Conservation (phyloP, 2,329 filamentous ascomycete genomes). For the Pezicula radicicola region DNA sequence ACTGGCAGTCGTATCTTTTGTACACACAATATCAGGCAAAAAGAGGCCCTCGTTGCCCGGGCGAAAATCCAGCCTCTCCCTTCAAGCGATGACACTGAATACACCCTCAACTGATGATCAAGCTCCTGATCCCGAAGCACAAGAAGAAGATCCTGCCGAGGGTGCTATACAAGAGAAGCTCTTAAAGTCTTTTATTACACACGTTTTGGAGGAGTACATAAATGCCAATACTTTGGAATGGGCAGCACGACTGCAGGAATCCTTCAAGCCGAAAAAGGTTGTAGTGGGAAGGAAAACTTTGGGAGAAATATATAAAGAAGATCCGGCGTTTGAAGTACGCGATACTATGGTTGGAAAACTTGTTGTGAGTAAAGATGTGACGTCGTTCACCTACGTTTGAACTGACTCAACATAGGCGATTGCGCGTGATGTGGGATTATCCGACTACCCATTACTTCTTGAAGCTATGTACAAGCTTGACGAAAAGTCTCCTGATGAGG, state of each 20-base stretch:
- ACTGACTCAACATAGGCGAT: slow-evolving; percentile 22
- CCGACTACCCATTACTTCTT: slow-evolving; percentile 38
- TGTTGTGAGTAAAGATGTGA: slow-evolving; percentile 46
- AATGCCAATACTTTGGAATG: slow-evolving; percentile 57
- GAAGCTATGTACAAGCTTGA: slow-evolving; percentile 42
- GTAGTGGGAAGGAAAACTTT: slow-evolving; percentile 60
- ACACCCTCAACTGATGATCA: slow-evolving; percentile 38
- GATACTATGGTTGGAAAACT: slow-evolving; percentile 71
- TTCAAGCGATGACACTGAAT: slow-evolving; percentile 52
- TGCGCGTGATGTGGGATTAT: slow-evolving; percentile 57
- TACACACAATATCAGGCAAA: slow-evolving; percentile 65
- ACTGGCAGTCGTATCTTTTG: slow-evolving; percentile 67
- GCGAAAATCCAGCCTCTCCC: slow-evolving; percentile 54
- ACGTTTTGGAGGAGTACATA: slow-evolving; percentile 72
- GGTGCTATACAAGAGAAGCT: slow-evolving; percentile 59
- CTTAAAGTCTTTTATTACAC: slow-evolving; percentile 74
- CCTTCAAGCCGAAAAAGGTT: slow-evolving; percentile 60
- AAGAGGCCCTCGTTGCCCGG: slow-evolving; percentile 61
- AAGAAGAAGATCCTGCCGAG: slow-evolving; percentile 53
- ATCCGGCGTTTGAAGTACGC: slow-evolving; percentile 56
- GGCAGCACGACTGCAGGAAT: slow-evolving; percentile 65
- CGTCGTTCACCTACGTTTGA: not conserved
- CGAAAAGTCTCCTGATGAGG: slow-evolving; percentile 33
- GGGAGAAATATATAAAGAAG: slow-evolving; percentile 61
- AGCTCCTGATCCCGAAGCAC: slow-evolving; percentile 60